These are phyloP conservation scores for Calonectria leucothoes DNA, from an alignment of 2,329 filamentous ascomycete genomes.

Conservation along the genomic window DNA sequence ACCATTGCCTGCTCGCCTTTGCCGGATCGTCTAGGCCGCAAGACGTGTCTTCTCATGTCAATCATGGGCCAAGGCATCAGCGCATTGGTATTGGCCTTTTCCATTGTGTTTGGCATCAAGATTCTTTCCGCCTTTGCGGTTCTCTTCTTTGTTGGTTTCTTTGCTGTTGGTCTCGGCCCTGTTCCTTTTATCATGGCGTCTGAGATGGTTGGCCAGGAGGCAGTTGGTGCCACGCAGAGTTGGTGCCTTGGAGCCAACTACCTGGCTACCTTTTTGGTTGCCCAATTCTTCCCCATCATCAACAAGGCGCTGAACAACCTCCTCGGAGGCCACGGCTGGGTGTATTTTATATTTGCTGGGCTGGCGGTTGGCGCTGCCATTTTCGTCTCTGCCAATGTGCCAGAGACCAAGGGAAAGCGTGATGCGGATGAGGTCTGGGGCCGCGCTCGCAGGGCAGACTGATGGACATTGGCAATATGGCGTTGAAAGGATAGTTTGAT, in stretches of 20 bases:
- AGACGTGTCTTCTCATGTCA: slow-evolving; percentile 83
- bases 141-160: slow-evolving; percentile 87
- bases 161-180: slow-evolving; percentile 90
- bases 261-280: slow-evolving; percentile 89
- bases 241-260: slow-evolving; percentile 91
- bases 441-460: slow-evolving; percentile 67
- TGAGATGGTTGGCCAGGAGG: slow-evolving; percentile 90
- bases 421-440: slow-evolving; percentile 94
- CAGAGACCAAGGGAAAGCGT: slow-evolving; percentile 89
- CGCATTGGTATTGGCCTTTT: slow-evolving; percentile 81
- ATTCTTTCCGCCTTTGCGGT: slow-evolving; percentile 84
- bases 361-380: slow-evolving; percentile 75
- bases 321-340: slow-evolving; percentile 78
- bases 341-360: slow-evolving; percentile 91
- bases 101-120: slow-evolving; percentile 79
- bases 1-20: slow-evolving; percentile 86
- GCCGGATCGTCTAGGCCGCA: slow-evolving; percentile 88
- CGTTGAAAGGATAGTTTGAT: slow-evolving; percentile 19
- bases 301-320: slow-evolving; percentile 76
- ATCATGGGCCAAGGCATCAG: slow-evolving; percentile 86
- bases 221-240: slow-evolving; percentile 90
- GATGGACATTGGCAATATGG: slow-evolving; percentile 25
- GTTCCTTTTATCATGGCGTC: slow-evolving; percentile 95
- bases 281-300: slow-evolving; percentile 92
- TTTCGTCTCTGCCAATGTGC: slow-evolving; percentile 81